phyloP scores from a whole-genome alignment of 257 asterid genomes.

The Paraleonurus japonicus region DNA sequence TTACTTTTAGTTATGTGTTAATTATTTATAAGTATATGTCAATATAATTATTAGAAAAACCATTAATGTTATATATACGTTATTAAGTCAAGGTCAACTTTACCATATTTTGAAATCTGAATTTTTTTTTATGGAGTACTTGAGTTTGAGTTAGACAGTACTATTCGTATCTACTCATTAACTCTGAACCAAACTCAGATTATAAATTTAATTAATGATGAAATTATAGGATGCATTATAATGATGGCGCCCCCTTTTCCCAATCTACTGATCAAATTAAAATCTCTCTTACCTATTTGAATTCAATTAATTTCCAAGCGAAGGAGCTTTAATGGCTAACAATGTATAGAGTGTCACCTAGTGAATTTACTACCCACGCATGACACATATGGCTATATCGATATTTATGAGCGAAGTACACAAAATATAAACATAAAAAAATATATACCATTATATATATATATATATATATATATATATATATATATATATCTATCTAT shows the following conservation, averaged over 20 bases:
- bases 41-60: no score
- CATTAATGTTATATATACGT: no score
- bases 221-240: not conserved
- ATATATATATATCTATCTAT: no score
- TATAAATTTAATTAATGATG: not conserved
- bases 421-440: not conserved
- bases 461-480: no score
- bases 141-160: no score
- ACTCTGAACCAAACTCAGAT: no score
- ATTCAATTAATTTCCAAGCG: not conserved
- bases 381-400: not conserved
- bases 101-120: not conserved
- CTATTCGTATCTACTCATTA: no score
- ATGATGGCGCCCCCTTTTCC: not conserved
- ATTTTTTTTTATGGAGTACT: no score
- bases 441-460: not conserved
- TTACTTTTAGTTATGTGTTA: not conserved
- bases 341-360: not conserved
- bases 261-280: not conserved
- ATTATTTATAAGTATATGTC: no score
- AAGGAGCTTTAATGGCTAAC: slow-evolving; percentile 7
- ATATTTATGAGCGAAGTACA: not conserved
- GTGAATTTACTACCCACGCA: not conserved
- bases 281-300: not conserved
- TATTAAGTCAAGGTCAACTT: not conserved